Evolutionary conservation across 768 basidiomycete species (phyloP).

Genomic region (Kwoniella mangroviensis): DNA sequence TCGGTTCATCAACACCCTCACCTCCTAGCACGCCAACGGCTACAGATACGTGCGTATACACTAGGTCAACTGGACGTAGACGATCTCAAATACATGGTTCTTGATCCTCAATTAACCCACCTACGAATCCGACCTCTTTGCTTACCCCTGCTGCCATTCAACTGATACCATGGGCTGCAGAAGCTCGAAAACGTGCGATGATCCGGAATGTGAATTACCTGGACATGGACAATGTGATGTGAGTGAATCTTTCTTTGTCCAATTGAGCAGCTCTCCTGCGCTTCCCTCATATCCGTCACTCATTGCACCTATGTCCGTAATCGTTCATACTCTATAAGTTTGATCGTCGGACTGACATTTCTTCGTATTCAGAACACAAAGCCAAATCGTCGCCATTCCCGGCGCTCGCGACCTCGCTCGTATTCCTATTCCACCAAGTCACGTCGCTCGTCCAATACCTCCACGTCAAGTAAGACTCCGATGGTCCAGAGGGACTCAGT

Average conservation of each 20-base stretch:
- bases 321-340: too few species aligned
- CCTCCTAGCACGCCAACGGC: too few species aligned
- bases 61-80: too few species aligned
- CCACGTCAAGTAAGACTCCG: conserved; percentile 3
- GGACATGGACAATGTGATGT: conserved; percentile 5
- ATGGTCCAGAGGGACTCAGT: conserved; percentile 24
- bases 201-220: conserved; percentile 15
- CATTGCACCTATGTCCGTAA: too few species aligned
- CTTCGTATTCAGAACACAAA: not conserved
- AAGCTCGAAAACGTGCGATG: conserved; percentile 2
- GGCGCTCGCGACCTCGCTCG: not conserved
- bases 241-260: not conserved
- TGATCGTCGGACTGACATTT: not conserved
- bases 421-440: conserved; percentile 1
- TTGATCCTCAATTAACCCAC: too few species aligned
- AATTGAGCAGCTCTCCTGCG: too few species aligned
- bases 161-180: conserved; percentile 3
- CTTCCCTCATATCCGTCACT: too few species aligned
- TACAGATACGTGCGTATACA: not conserved
- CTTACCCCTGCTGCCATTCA: not conserved
- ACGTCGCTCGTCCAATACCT: not conserved
- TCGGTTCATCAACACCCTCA: too few species aligned
- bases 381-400: not conserved
- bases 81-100: too few species aligned
- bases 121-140: too few species aligned